Base-by-base conservation (phyloP, 306 rosid species). In the Glycyrrhiza uralensis region DNA sequence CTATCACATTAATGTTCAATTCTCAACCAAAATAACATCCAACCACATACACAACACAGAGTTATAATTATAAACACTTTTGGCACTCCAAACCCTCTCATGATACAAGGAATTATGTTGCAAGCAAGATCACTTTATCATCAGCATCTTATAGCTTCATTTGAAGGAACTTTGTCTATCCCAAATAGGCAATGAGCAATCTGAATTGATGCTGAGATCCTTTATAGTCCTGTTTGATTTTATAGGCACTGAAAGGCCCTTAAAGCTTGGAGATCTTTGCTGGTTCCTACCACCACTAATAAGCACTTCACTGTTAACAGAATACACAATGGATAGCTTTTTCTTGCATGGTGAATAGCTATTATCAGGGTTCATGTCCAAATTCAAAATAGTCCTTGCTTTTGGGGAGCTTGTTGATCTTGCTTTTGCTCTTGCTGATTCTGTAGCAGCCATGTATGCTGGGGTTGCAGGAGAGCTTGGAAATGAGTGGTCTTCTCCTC, bases 361-460 rank as follows among this genome's bases (percentile, higher is more conserved):
- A 23, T 89, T 78, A 23, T 89, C 97, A 13, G 82, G 85, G 29
- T 70, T 82, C 24, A 74, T 74, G 44, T 89, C 95, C 22, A 79
- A 73, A 75, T 60, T 87, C 78, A 79, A 72, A 0, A n/a, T n/a
- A n/a, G 81, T 64, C 82, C 96, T 82, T 62, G 82, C 61, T 80
- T 78, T 94, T 13, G 96, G 98, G 3, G 92, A 91, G 85, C 89
- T 89, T 64, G 82, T 61, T 4, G 95, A 79, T 70, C 97, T 89
- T 39, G 90, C 66, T 82, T 81, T 89, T 46, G 96, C 91, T 72
- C 59, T 94, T 10, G 95, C 93, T 17, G 98, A 94, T 82, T 91
- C 97, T 3, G 98, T 94, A 29, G 95, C 89, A 7, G 97, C 98
- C 98, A 94, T 94, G 84, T 94, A 94, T 54, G 99, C 74, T 0